phyloP scores from a whole-genome alignment of 805 yeast genomes.

The Kockiozyma suomiensis region DNA sequence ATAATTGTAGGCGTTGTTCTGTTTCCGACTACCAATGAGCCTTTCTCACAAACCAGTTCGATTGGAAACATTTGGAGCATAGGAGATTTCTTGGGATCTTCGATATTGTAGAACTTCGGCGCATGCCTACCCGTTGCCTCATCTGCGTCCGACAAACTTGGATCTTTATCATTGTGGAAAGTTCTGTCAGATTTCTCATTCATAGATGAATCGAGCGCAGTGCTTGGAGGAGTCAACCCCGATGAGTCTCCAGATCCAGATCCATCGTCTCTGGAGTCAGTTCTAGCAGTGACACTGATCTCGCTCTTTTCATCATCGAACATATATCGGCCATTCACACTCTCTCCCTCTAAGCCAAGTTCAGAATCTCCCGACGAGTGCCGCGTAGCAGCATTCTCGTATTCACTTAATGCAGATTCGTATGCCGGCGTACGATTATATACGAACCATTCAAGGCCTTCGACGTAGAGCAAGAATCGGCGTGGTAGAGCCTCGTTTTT shows the following conservation, averaged over 20 bases:
- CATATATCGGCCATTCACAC: not conserved
- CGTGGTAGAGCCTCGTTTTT: slow-evolving; percentile 55
- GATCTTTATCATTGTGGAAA: not conserved
- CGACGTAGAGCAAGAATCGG: slow-evolving; percentile 58
- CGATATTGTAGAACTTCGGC: not conserved
- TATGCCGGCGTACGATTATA: slow-evolving; percentile 82
- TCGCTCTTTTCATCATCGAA: not conserved
- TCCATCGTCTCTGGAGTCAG: not conserved
- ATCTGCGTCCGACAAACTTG: not conserved
- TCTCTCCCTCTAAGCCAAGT: not conserved
- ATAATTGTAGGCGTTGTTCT: slow-evolving; percentile 71
- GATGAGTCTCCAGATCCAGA: not conserved
- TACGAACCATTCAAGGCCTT: slow-evolving; percentile 80
- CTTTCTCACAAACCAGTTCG: slow-evolving; percentile 58
- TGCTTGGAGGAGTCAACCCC: not conserved
- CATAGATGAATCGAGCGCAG: not conserved
- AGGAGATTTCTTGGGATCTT: slow-evolving; percentile 17
- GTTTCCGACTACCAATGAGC: slow-evolving; percentile 81
- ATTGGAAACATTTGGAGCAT: slow-evolving; percentile 57
- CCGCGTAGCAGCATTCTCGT: slow-evolving; percentile 31
- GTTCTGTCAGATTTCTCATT: not conserved
- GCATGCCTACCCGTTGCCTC: not conserved
- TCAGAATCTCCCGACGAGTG: not conserved
- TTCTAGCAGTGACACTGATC: not conserved
- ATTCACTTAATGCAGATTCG: slow-evolving; percentile 57